These are phyloP conservation scores for Fibroporia radiculosa DNA, from an alignment of 768 basidiomycete genomes.

Conservation along the genomic window DNA sequence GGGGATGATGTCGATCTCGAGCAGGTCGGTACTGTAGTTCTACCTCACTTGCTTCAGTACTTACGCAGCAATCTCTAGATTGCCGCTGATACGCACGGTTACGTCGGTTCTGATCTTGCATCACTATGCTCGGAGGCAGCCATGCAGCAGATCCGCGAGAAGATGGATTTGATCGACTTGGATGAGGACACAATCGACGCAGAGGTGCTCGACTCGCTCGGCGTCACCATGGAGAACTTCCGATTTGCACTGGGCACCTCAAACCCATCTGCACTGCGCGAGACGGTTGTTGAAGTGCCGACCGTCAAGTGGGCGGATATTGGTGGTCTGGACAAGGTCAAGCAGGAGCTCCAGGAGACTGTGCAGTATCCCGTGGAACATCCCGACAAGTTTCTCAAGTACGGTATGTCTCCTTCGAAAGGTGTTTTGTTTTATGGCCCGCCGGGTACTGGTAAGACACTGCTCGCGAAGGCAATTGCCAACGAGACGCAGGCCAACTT, in stretches of 20 bases:
- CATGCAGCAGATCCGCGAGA: slow-evolving; percentile 99
- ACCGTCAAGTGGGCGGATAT: slow-evolving; percentile 99
- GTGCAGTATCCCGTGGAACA: slow-evolving; percentile 99
- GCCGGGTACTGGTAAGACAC: slow-evolving; percentile 99
- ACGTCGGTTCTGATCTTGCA: slow-evolving; percentile 97
- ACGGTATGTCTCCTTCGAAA: slow-evolving; percentile 99
- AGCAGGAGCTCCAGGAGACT: slow-evolving; percentile 97
- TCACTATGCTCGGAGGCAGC: slow-evolving; percentile 98
- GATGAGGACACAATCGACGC: slow-evolving; percentile 99
- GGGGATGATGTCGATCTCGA: slow-evolving; percentile 95
- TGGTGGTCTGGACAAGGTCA: slow-evolving; percentile 99
- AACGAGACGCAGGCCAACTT: slow-evolving; percentile 99
- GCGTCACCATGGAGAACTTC: slow-evolving; percentile 99
- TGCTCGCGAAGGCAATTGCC: slow-evolving; percentile 97
- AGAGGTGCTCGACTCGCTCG: slow-evolving; percentile 96
- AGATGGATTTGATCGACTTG: slow-evolving; percentile 97
- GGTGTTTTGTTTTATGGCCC: slow-evolving; percentile 99
- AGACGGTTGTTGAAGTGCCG: slow-evolving; percentile 98
- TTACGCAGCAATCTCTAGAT: slow-evolving; percentile 45
- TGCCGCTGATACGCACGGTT: slow-evolving; percentile 98
- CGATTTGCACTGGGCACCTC: slow-evolving; percentile 95
- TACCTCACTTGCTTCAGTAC: too few species aligned
- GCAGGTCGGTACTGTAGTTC: slow-evolving; percentile 51
- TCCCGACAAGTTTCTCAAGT: slow-evolving; percentile 99
- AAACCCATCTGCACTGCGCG: slow-evolving; percentile 97